These are phyloP conservation scores for Amauroascus verrucosus DNA, from an alignment of 2,329 filamentous ascomycete genomes.

Conservation along the genomic window DNA sequence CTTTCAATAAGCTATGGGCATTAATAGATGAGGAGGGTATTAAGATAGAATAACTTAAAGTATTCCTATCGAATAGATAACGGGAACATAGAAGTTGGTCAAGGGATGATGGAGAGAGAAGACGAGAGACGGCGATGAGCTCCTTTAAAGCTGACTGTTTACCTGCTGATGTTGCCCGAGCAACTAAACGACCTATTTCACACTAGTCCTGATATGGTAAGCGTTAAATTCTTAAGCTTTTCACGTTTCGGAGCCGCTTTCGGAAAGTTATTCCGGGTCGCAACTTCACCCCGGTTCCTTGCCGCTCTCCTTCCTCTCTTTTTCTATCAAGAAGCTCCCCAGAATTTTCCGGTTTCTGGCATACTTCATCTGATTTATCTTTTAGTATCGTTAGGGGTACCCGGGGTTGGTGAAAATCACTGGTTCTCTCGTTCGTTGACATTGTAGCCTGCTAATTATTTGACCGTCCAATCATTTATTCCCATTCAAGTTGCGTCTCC, in stretches of 20 bases:
- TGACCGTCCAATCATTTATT: slow-evolving; percentile 3
- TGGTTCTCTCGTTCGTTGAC: neutral
- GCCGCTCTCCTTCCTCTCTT: neutral
- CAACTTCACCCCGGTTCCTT: neutral
- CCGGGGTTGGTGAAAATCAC: neutral
- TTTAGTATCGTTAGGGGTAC: neutral
- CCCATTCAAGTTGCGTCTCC: neutral
- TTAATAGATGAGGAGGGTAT: neutral
- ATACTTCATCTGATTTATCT: neutral
- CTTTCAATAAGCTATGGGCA: slow-evolving; percentile 2
- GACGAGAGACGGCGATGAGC: slow-evolving; percentile 7
- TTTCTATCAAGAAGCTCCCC: neutral
- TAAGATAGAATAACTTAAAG: neutral
- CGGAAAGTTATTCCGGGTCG: slow-evolving; percentile 7
- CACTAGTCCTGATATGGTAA: slow-evolving; percentile 35
- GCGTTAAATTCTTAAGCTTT: slow-evolving; percentile 11
- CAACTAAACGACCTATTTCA: slow-evolving; percentile 23
- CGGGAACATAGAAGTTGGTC: slow-evolving; percentile 6
- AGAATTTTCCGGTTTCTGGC: neutral
- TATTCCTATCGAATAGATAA: neutral
- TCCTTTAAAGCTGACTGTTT: slow-evolving; percentile 30
- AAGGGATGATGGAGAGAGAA: slow-evolving; percentile 23
- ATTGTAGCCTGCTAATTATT: neutral
- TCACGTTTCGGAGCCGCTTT: neutral
- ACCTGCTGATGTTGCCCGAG: slow-evolving; percentile 28